A percentile compares a stretch with the other conserved stretches of the same genome.
phyloP scores from a whole-genome alignment of 345 rosid genomes.

The Salix purpurea region DNA sequence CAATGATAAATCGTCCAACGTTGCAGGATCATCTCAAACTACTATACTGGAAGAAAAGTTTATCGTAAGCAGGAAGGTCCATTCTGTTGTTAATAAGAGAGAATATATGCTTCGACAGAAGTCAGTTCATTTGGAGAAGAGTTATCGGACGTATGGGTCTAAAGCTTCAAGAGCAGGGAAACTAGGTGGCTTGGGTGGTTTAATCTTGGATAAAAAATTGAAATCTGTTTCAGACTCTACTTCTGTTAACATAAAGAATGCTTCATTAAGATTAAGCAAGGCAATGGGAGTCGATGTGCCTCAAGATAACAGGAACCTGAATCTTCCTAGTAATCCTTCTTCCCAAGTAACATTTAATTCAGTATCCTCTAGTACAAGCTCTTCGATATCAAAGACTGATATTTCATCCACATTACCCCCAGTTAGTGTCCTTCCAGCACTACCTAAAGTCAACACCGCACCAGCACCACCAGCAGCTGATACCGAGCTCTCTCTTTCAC shows the following conservation, averaged over 20 bases:
- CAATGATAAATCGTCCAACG: constrained; percentile 45
- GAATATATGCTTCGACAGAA: constrained; percentile 69
- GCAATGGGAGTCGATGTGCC: constrained; percentile 41
- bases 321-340: constrained; percentile 26
- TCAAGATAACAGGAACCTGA: constrained; percentile 36
- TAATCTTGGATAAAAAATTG: constrained; percentile 52
- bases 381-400: constrained; percentile 32
- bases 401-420: constrained; percentile 21
- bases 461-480: constrained; percentile 39
- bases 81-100: constrained; percentile 53
- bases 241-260: constrained; percentile 40
- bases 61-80: constrained; percentile 53
- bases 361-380: constrained; percentile 23
- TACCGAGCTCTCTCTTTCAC: constrained; percentile 63
- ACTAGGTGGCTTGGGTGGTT: constrained; percentile 50
- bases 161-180: constrained; percentile 56
- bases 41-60: constrained; percentile 59
- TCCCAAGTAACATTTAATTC: constrained; percentile 30
- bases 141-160: constrained; percentile 50
- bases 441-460: constrained; percentile 25
- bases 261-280: constrained; percentile 47
- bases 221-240: constrained; percentile 51
- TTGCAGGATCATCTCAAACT: constrained; percentile 46
- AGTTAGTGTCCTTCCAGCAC: constrained; percentile 14
- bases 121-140: constrained; percentile 63